A percentile compares a stretch with the other conserved stretches of the same genome.
Evolutionary conservation across 768 basidiomycete species (phyloP).

Genomic region (Suillus clintonianus): DNA sequence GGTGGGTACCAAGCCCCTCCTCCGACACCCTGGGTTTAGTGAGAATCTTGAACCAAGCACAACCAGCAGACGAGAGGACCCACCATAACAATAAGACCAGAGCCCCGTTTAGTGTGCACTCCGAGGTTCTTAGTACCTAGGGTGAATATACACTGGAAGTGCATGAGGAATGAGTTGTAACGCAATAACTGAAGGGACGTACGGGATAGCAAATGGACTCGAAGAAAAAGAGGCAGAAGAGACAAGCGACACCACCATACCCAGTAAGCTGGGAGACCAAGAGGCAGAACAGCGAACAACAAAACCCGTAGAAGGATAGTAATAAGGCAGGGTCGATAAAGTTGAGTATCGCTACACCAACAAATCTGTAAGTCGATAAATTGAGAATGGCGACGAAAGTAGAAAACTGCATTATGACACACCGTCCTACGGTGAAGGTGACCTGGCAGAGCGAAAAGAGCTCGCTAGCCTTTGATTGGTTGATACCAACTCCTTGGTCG

Average conservation of each 20-base stretch:
- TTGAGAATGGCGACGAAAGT: not conserved
- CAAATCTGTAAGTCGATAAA: conserved; percentile 44
- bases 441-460: conserved; percentile 74
- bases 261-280: conserved; percentile 53
- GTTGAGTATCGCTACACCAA: conserved; percentile 60
- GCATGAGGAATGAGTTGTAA: not conserved
- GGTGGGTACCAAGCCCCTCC: conserved; percentile 72
- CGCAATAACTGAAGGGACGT: conserved; percentile 16
- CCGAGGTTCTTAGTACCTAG: conserved; percentile 67
- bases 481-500: conserved; percentile 61
- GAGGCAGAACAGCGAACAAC: conserved; percentile 54
- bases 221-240: conserved; percentile 72
- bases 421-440: conserved; percentile 65
- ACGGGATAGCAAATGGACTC: conserved; percentile 76
- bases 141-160: conserved; percentile 56
- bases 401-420: conserved; percentile 14
- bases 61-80: conserved; percentile 2
- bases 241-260: conserved; percentile 54
- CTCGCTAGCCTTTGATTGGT: conserved; percentile 53
- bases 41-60: not conserved
- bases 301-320: conserved; percentile 52
- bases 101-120: conserved; percentile 59
- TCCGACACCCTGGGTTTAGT: conserved; percentile 47
- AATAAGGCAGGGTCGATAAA: conserved; percentile 67
- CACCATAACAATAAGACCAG: conserved; percentile 66